Conservation (phyloP, 129 eudicot genomes). For the Calendula officinalis region DNA sequence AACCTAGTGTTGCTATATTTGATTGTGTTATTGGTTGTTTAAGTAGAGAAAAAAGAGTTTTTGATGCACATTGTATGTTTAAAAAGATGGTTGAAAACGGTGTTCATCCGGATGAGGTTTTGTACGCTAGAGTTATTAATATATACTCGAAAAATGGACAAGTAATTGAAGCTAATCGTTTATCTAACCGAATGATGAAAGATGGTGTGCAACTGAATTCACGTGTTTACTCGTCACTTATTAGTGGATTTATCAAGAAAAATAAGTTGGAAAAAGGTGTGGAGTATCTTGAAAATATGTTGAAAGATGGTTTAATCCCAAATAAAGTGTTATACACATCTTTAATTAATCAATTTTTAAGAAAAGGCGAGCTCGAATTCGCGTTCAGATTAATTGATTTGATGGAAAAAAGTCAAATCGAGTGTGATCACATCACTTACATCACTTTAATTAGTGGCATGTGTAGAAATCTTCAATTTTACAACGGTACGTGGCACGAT, state of each 20-base stretch:
- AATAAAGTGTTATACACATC: constrained; percentile 56
- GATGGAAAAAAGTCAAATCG: constrained; percentile 54
- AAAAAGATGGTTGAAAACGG: constrained; percentile 49
- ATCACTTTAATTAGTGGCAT: constrained; percentile 60
- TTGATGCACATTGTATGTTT: constrained; percentile 50
- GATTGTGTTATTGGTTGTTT: constrained; percentile 49
- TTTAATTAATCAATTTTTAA: constrained; percentile 51
- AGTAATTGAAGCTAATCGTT: constrained; percentile 37
- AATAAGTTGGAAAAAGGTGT: constrained; percentile 47
- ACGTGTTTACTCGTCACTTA: constrained; percentile 51
- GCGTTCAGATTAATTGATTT: constrained; percentile 54
- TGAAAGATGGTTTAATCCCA: constrained; percentile 58
- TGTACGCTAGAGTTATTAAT: constrained; percentile 53
- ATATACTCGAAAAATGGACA: constrained; percentile 52
- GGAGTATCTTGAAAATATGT: constrained; percentile 52
- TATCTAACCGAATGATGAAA: constrained; percentile 45
- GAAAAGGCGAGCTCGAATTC: constrained; percentile 56
- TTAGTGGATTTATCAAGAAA: constrained; percentile 60
- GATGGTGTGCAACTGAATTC: constrained; percentile 45
- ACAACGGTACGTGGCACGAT: constrained; percentile 32
- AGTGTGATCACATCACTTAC: constrained; percentile 49
- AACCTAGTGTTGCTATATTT: constrained; percentile 58
- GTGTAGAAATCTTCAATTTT: constrained; percentile 38
- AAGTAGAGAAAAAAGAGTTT: constrained; percentile 47
- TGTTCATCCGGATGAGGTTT: constrained; percentile 45